phyloP scores from a whole-genome alignment of 257 asterid genomes.

The Galeopsis tetrahit region DNA sequence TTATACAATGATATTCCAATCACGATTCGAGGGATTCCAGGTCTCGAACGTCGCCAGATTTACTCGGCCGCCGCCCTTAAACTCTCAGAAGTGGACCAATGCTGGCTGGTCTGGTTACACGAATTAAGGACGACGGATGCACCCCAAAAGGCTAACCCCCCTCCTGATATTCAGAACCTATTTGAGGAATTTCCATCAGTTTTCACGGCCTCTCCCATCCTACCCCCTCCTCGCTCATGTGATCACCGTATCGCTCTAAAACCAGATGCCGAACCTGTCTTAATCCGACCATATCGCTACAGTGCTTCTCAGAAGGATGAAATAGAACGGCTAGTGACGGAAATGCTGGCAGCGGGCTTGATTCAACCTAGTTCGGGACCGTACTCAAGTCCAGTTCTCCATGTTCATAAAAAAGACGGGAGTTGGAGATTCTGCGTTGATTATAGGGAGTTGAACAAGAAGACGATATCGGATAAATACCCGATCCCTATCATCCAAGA shows the following conservation, averaged over 20 bases:
- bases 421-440: no score
- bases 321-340: not conserved
- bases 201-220: not conserved
- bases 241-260: not conserved
- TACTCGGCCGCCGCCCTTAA: not conserved
- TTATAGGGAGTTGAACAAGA: no score
- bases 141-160: not conserved
- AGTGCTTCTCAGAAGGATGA: not conserved
- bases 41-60: not conserved
- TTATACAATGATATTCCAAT: not conserved
- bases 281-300: not conserved
- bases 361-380: not conserved
- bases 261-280: not conserved
- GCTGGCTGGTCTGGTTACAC: not conserved
- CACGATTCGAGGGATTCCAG: not conserved
- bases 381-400: no score
- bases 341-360: not conserved
- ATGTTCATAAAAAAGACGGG: no score
- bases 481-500: not conserved
- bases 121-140: not conserved
- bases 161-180: not conserved
- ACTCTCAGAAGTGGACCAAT: not conserved
- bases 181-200: not conserved
- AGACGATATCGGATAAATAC: not conserved
- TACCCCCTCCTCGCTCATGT: not conserved